A percentile compares a stretch with the other conserved stretches of the same genome.
Evolutionary conservation across 352 stramenopile genomes (phyloP).

Genomic region (Phytopythium sindhum): DNA sequence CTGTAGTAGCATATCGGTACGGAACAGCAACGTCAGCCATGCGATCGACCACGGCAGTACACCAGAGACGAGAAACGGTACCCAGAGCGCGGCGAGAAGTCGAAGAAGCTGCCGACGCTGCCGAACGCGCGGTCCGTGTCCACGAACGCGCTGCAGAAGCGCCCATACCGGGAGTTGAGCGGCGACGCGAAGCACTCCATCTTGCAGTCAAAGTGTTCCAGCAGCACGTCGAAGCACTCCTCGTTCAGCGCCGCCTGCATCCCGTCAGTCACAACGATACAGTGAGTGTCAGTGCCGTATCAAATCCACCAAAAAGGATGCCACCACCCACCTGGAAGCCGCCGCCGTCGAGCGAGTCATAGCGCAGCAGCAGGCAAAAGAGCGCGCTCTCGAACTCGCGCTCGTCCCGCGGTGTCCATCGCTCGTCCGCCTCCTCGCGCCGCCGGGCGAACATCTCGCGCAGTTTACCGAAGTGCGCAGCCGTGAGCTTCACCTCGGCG

Average conservation of each 20-base stretch:
- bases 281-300: background rate
- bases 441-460: constrained; percentile 61
- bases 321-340: constrained; percentile 77
- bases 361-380: constrained; percentile 89
- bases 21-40: constrained; percentile 3
- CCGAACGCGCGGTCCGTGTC: constrained; percentile 89
- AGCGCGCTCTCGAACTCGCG: constrained; percentile 67
- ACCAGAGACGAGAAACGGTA: constrained; percentile 17
- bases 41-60: background rate
- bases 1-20: too few species aligned
- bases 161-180: constrained; percentile 91
- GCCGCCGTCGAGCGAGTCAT: constrained; percentile 92
- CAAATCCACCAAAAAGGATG: background rate
- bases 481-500: constrained; percentile 77
- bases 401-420: constrained; percentile 16
- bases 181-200: constrained; percentile 94
- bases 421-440: constrained; percentile 13
- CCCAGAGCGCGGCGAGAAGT: constrained; percentile 82
- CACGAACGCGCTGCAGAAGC: constrained; percentile 89
- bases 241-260: constrained; percentile 80
- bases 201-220: constrained; percentile 88
- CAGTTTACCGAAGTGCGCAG: constrained; percentile 85
- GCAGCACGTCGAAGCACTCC: constrained; percentile 90
- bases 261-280: background rate
- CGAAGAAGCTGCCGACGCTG: constrained; percentile 92